Evolutionary conservation across 345 rosid genomes (phyloP).

Genomic region (Odontarrhena argentea): DNA sequence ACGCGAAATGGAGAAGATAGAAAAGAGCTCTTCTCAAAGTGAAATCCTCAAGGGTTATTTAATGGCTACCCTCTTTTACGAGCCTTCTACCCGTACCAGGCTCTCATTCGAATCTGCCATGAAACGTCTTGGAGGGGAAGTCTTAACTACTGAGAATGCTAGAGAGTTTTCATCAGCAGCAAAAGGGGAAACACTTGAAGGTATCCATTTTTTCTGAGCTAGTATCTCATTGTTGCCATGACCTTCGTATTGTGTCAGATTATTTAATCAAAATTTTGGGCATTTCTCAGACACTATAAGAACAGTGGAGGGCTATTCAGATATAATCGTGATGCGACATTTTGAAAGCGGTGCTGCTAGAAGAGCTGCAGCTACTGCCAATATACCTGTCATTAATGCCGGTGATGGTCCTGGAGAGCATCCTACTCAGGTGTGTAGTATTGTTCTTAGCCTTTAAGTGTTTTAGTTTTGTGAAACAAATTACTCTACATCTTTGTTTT

Average conservation of each 20-base stretch:
- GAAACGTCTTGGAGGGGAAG: slow-evolving; percentile 96
- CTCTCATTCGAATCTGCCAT: slow-evolving; percentile 97
- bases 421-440: slow-evolving; percentile 75
- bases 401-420: slow-evolving; percentile 99
- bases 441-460: not conserved
- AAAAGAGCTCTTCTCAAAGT: slow-evolving; percentile 72
- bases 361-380: slow-evolving; percentile 84
- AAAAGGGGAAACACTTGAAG: slow-evolving; percentile 99
- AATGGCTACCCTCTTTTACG: slow-evolving; percentile 95
- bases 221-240: slow-evolving; percentile 11
- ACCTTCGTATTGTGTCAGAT: slow-evolving; percentile 9
- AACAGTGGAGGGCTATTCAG: slow-evolving; percentile 90
- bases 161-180: slow-evolving; percentile 95
- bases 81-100: slow-evolving; percentile 97
- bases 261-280: not conserved
- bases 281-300: slow-evolving; percentile 75
- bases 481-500: not conserved
- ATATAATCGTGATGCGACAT: slow-evolving; percentile 93
- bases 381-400: slow-evolving; percentile 87
- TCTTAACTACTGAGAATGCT: slow-evolving; percentile 93
- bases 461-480: not conserved
- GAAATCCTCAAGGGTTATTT: slow-evolving; percentile 80
- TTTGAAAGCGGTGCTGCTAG: slow-evolving; percentile 96
- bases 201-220: slow-evolving; percentile 34
- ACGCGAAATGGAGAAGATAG: slow-evolving; percentile 79